Conservation (phyloP, 495 filamentous ascomycete genomes). For the Haplographium delicatum region DNA sequence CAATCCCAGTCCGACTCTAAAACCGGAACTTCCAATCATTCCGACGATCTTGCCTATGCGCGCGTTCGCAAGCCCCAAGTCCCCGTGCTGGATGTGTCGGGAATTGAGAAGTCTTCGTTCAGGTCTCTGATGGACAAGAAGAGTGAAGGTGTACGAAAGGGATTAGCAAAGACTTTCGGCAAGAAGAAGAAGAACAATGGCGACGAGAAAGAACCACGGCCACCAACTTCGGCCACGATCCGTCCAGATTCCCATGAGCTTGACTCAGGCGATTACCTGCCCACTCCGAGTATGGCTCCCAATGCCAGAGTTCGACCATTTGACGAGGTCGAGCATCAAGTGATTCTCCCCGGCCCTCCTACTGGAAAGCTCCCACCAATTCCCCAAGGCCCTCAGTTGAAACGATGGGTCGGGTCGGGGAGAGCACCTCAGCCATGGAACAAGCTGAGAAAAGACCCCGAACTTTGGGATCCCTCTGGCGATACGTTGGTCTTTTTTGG, state of each 20-base stretch:
- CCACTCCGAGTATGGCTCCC: not conserved
- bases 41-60: slow-evolving; percentile 38
- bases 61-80: slow-evolving; percentile 36
- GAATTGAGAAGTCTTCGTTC: slow-evolving; percentile 47
- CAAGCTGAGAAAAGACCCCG: slow-evolving; percentile 52
- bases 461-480: slow-evolving; percentile 57
- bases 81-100: slow-evolving; percentile 40
- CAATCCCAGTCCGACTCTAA: slow-evolving; percentile 18
- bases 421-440: slow-evolving; percentile 46
- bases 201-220: slow-evolving; percentile 9
- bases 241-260: slow-evolving; percentile 11
- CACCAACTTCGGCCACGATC: slow-evolving; percentile 8
- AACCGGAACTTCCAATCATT: slow-evolving; percentile 26
- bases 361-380: slow-evolving; percentile 23
- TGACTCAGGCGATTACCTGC: slow-evolving; percentile 11
- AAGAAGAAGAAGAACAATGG: slow-evolving; percentile 42
- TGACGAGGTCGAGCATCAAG: not conserved
- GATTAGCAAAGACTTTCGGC: slow-evolving; percentile 42
- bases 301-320: not conserved
- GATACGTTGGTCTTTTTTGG: slow-evolving; percentile 57
- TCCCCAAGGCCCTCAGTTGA: slow-evolving; percentile 34
- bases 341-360: slow-evolving; percentile 15
- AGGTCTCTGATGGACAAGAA: slow-evolving; percentile 47
- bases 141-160: slow-evolving; percentile 46
- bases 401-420: slow-evolving; percentile 45